These are phyloP conservation scores for Iris pallida DNA, from an alignment of 116 monocot species.

Conservation along the genomic window DNA sequence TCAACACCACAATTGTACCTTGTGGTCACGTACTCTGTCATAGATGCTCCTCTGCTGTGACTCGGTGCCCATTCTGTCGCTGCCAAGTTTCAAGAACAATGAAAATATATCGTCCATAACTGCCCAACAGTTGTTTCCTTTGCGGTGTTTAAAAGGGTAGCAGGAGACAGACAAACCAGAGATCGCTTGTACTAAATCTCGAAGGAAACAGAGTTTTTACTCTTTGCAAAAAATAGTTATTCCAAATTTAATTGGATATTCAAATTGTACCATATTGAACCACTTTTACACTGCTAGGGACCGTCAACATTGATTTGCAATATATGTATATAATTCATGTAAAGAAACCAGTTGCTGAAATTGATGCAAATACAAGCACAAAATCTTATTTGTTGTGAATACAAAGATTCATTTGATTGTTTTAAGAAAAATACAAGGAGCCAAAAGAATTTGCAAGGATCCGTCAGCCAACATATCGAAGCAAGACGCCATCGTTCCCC, in stretches of 20 bases:
- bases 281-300: not conserved
- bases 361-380: no score
- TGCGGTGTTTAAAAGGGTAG: not conserved
- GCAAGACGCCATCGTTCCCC: constrained; percentile 76
- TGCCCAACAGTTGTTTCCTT: not conserved
- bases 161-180: not conserved
- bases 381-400: not conserved
- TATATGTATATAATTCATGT: not conserved
- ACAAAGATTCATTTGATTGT: not conserved
- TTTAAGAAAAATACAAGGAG: not conserved
- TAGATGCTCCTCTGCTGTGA: constrained; percentile 71
- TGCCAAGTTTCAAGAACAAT: constrained; percentile 47
- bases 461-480: constrained; percentile 21
- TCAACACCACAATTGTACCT: constrained; percentile 63
- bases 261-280: not conserved
- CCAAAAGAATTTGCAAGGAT: not conserved
- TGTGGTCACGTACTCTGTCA: constrained; percentile 92
- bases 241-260: not conserved
- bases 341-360: not conserved
- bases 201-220: not conserved
- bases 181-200: not conserved
- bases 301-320: not conserved
- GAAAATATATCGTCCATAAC: constrained; percentile 76
- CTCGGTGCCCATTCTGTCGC: constrained; percentile 89
- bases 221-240: no score